phyloP scores from a whole-genome alignment of 2,329 filamentous ascomycete species.

The Epichloe sp. region DNA sequence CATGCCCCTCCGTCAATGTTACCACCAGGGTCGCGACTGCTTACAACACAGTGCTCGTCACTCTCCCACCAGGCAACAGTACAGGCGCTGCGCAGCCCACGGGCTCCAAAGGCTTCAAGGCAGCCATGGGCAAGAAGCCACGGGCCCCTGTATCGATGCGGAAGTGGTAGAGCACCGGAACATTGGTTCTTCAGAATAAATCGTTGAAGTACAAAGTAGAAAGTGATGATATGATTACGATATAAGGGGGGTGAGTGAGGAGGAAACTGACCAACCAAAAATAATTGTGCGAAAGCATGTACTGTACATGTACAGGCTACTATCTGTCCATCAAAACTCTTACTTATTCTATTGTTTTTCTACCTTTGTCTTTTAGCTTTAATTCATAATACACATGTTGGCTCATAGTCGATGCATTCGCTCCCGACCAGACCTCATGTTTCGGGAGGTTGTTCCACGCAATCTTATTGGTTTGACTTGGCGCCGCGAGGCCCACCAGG shows the following conservation, averaged over 20 bases:
- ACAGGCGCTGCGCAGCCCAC: constrained; percentile 1
- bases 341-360: not conserved
- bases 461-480: too few relatives aligned
- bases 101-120: not conserved
- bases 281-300: not conserved
- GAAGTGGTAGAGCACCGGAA: not conserved
- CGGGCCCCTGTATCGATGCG: not conserved
- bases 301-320: constrained; percentile 2
- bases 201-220: not conserved
- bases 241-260: not conserved
- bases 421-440: too few relatives aligned
- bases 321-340: not conserved
- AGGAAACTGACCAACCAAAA: not conserved
- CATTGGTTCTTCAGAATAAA: not conserved
- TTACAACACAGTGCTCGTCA: constrained; percentile 24
- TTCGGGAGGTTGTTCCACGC: too few relatives aligned
- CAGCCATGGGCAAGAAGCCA: not conserved
- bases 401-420: too few relatives aligned
- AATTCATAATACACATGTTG: not conserved
- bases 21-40: constrained; percentile 20
- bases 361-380: not conserved
- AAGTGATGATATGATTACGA: not conserved
- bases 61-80: constrained; percentile 9
- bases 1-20: constrained; percentile 11
- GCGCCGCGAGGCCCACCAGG: too few relatives aligned